Evolutionary conservation across 2,329 filamentous ascomycete species (phyloP).

Genomic region (Thelonectria olida): DNA sequence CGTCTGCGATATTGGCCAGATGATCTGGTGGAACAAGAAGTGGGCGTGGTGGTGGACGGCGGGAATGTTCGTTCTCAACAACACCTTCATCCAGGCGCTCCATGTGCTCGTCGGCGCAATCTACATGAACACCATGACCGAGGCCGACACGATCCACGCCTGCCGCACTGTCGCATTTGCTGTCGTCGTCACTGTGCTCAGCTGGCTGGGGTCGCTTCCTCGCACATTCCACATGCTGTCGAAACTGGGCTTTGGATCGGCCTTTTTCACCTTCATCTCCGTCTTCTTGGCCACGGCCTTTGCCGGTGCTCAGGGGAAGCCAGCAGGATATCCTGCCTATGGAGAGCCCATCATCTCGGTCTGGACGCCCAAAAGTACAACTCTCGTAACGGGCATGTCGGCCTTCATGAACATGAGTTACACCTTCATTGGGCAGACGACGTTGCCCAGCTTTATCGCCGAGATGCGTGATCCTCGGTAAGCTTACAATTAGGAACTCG

Average conservation of each 20-base stretch:
- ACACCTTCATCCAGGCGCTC: slow-evolving; percentile 86
- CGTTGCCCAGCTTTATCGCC: slow-evolving; percentile 91
- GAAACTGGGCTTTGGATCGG: slow-evolving; percentile 80
- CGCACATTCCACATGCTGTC: slow-evolving; percentile 85
- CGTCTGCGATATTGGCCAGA: slow-evolving; percentile 95
- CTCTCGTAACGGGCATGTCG: slow-evolving; percentile 83
- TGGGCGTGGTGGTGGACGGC: slow-evolving; percentile 77
- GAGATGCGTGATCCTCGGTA: slow-evolving; percentile 79
- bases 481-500: not conserved
- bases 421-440: slow-evolving; percentile 96
- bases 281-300: slow-evolving; percentile 87
- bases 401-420: slow-evolving; percentile 97
- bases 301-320: slow-evolving; percentile 77
- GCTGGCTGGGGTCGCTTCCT: slow-evolving; percentile 82
- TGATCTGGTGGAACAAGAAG: slow-evolving; percentile 86
- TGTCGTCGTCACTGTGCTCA: slow-evolving; percentile 77
- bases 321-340: slow-evolving; percentile 66
- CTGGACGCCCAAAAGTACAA: slow-evolving; percentile 75
- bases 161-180: slow-evolving; percentile 85
- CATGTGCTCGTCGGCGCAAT: slow-evolving; percentile 87
- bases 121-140: slow-evolving; percentile 89
- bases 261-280: slow-evolving; percentile 89
- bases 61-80: slow-evolving; percentile 92
- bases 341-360: slow-evolving; percentile 76
- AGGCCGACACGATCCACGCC: slow-evolving; percentile 67